phyloP scores from a whole-genome alignment of 2,329 filamentous ascomycete species.

The Raffaelea arxii region DNA sequence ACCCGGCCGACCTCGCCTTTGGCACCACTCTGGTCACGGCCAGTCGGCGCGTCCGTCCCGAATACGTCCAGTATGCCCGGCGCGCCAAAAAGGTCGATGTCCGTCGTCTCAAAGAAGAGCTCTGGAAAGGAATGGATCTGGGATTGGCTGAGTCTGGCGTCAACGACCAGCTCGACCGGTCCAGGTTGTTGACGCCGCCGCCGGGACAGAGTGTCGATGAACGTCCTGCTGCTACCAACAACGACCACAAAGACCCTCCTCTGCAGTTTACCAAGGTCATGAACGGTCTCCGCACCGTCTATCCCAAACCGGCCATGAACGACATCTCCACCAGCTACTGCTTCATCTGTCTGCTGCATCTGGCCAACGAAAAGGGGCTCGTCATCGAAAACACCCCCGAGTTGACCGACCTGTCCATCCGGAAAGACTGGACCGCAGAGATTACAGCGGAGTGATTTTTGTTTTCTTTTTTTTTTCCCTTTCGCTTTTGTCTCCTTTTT shows the following conservation, averaged over 20 bases:
- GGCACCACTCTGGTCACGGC: constrained; percentile 60
- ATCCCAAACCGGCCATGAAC: constrained; percentile 74
- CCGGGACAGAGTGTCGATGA: constrained; percentile 3
- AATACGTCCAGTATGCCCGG: constrained; percentile 61
- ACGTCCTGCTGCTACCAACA: not conserved
- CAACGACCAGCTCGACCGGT: not conserved
- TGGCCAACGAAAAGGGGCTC: constrained; percentile 89
- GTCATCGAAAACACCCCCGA: constrained; percentile 57
- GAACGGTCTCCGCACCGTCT: constrained; percentile 78
- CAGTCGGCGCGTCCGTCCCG: constrained; percentile 51
- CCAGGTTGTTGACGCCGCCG: constrained; percentile 12
- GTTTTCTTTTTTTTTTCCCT: constrained; percentile 7
- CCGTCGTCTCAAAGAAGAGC: constrained; percentile 56
- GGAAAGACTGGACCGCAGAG: constrained; percentile 53
- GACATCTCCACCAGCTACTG: constrained; percentile 92
- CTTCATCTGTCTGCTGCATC: constrained; percentile 85
- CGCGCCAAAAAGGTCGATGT: constrained; percentile 66
- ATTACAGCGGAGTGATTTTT: constrained; percentile 26
- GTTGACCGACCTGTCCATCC: constrained; percentile 50
- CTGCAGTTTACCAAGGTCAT: constrained; percentile 88
- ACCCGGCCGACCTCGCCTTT: constrained; percentile 39
- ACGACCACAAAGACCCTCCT: constrained; percentile 32
- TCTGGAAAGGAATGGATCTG: constrained; percentile 52
- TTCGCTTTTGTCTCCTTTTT: not conserved
- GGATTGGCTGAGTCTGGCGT: constrained; percentile 13